phyloP scores from a whole-genome alignment of 108 stramenopile genomes.

The Nitzschia sp. region DNA sequence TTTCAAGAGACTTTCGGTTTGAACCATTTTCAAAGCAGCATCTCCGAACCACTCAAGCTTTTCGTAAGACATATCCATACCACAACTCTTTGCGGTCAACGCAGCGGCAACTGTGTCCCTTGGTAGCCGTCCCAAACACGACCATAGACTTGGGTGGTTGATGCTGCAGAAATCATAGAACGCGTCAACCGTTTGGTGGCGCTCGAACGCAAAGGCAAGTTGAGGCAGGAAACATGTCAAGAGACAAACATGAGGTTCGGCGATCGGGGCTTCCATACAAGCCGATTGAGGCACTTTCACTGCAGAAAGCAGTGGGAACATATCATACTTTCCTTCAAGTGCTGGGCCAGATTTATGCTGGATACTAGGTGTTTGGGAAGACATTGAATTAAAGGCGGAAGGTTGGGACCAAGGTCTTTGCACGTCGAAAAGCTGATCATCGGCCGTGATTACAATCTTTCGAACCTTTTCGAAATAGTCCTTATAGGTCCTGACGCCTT shows the following conservation, averaged over 20 bases:
- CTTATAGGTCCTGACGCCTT: constrained; percentile 36
- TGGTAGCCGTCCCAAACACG: constrained; percentile 24
- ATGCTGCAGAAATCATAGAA: constrained; percentile 39
- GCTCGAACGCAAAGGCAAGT: constrained; percentile 44
- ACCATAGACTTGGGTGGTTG: constrained; percentile 39
- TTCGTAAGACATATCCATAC: constrained; percentile 42
- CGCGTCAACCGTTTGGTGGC: constrained; percentile 22
- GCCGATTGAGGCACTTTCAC: constrained; percentile 42
- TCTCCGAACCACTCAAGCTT: constrained; percentile 46
- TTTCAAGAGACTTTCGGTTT: constrained; percentile 55
- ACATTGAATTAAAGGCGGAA: constrained; percentile 14
- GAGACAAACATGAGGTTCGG: constrained; percentile 48
- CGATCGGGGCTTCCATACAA: constrained; percentile 47
- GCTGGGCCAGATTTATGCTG: not conserved
- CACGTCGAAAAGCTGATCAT: constrained; percentile 38
- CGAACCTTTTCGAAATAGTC: constrained; percentile 43
- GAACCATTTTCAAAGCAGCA: constrained; percentile 62
- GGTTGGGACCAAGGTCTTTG: constrained; percentile 44
- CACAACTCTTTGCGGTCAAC: constrained; percentile 49
- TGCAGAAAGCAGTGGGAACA: constrained; percentile 13
- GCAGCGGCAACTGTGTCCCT: constrained; percentile 22
- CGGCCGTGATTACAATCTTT: constrained; percentile 9
- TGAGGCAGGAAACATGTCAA: constrained; percentile 56
- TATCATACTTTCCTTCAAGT: not conserved
- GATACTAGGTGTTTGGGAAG: not conserved